Percentiles rank a stretch among this genome's conserved stretches.
These are phyloP conservation scores for Malassezia equina DNA, from an alignment of 1,284 basidiomycete genomes.

Conservation along the genomic window DNA sequence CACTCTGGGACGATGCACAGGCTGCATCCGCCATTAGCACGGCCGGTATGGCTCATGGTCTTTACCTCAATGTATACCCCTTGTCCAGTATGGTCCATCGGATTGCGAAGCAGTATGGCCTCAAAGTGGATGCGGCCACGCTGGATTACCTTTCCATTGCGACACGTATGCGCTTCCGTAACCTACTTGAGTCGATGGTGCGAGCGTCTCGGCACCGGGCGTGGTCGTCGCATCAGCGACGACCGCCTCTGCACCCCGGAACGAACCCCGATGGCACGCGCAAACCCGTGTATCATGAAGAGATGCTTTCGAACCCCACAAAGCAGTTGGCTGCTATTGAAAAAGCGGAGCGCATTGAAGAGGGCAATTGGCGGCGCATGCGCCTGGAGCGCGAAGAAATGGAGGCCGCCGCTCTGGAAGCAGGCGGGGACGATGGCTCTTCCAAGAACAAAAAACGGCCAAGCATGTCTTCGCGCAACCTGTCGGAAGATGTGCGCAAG, in stretches of 20 bases:
- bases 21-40: constrained; percentile 13
- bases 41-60: constrained; percentile 25
- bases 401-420: constrained; percentile 25
- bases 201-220: constrained; percentile 37
- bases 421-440: constrained; percentile 22
- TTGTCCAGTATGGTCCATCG: constrained; percentile 37
- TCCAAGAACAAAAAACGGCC: constrained; percentile 31
- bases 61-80: constrained; percentile 36
- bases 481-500: constrained; percentile 43
- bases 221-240: constrained; percentile 40
- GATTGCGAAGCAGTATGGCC: constrained; percentile 24
- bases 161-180: constrained; percentile 36
- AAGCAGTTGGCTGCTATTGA: constrained; percentile 44
- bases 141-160: constrained; percentile 43
- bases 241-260: constrained; percentile 24
- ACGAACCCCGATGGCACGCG: constrained; percentile 17
- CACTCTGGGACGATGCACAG: constrained; percentile 23
- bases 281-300: constrained; percentile 36
- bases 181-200: constrained; percentile 42
- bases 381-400: constrained; percentile 32
- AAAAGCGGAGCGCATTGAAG: constrained; percentile 38
- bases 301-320: constrained; percentile 29
- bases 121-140: constrained; percentile 40
- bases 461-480: constrained; percentile 32
- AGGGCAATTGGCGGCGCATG: constrained; percentile 29